Evolutionary conservation across 108 stramenopile species (phyloP).

Genomic region (Pinguiococcus pyrenoidosus): DNA sequence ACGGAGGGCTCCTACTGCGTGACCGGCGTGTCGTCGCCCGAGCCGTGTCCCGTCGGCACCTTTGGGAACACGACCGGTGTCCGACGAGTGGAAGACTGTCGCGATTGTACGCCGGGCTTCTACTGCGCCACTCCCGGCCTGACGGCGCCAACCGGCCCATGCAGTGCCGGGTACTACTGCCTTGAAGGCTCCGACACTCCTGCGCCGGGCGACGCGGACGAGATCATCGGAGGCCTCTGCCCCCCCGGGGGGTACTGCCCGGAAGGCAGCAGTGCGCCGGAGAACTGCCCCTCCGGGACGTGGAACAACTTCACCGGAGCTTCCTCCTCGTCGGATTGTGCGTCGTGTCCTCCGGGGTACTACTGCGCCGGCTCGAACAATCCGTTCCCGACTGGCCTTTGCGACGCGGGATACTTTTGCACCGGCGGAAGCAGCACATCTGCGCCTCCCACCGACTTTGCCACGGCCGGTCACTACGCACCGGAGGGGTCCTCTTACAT

Average conservation of each 20-base stretch:
- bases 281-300: slow-evolving; percentile 22
- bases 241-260: slow-evolving; percentile 31
- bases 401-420: slow-evolving; percentile 33
- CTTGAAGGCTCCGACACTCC: slow-evolving; percentile 25
- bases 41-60: slow-evolving; percentile 10
- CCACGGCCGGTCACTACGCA: too few relatives aligned
- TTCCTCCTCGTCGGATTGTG: slow-evolving; percentile 12
- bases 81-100: slow-evolving; percentile 20
- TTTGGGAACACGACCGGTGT: slow-evolving; percentile 29
- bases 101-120: slow-evolving; percentile 37
- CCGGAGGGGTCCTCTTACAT: too few relatives aligned
- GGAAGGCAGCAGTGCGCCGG: slow-evolving; percentile 11
- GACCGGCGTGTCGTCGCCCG: slow-evolving; percentile 17
- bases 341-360: too few relatives aligned
- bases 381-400: slow-evolving; percentile 21
- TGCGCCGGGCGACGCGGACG: slow-evolving; percentile 23
- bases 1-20: slow-evolving; percentile 15
- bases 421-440: slow-evolving; percentile 12
- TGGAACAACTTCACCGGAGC: slow-evolving; percentile 28
- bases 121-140: slow-evolving; percentile 36
- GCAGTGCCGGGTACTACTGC: slow-evolving; percentile 44
- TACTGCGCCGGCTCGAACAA: slow-evolving; percentile 38
- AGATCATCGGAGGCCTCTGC: not conserved
- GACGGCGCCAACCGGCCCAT: slow-evolving; percentile 24
- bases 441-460: too few relatives aligned